phyloP scores from a whole-genome alignment of 2,329 filamentous ascomycete genomes.

The Neonectria faginata region DNA sequence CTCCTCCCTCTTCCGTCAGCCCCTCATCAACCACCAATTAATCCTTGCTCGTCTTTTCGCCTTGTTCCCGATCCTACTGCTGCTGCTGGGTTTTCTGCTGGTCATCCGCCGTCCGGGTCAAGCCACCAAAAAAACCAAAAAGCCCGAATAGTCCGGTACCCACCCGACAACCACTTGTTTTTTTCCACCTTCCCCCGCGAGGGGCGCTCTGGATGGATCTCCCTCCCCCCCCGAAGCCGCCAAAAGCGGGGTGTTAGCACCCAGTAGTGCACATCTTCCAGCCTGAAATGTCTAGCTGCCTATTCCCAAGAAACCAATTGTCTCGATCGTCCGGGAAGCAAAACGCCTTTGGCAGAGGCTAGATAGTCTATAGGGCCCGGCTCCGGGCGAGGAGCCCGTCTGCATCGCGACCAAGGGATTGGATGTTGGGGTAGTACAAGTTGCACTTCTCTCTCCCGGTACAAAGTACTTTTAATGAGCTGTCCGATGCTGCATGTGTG shows the following conservation, averaged over 20 bases:
- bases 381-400: not conserved
- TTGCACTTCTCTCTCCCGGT: not conserved
- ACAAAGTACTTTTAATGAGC: not conserved
- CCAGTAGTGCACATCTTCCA: conserved; percentile 3
- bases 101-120: conserved; percentile 19
- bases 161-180: conserved; percentile 9
- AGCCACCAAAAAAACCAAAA: conserved; percentile 20
- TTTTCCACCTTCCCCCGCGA: conserved; percentile 7
- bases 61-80: not conserved
- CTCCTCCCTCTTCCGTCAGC: not conserved
- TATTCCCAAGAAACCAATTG: conserved; percentile 3
- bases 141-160: not conserved
- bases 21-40: not conserved
- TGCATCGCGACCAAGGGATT: not conserved
- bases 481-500: conserved; percentile 23
- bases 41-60: not conserved
- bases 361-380: not conserved
- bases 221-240: conserved; percentile 5
- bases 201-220: conserved; percentile 10
- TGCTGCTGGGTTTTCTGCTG: conserved; percentile 4
- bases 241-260: conserved; percentile 26
- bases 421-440: not conserved
- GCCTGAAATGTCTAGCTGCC: conserved; percentile 9
- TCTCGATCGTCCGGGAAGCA: conserved; percentile 12
- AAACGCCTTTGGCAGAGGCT: not conserved